A percentile compares a stretch with the other conserved stretches of the same genome.
These are phyloP conservation scores for Cavenderia fasciculata DNA, from an alignment of 78 protist species.

Conservation along the genomic window DNA sequence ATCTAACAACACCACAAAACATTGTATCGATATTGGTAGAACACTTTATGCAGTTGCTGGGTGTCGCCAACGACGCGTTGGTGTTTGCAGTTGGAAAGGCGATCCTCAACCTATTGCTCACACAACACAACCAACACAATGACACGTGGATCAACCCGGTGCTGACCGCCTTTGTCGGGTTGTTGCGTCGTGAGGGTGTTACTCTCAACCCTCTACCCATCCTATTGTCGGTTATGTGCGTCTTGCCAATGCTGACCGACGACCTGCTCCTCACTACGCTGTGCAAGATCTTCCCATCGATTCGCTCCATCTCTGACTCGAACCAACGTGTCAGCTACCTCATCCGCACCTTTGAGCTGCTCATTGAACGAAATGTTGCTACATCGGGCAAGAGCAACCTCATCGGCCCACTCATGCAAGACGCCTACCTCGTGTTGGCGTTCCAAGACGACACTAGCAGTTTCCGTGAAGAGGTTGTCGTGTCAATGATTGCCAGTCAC, in stretches of 20 bases:
- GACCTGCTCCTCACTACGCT: slow-evolving; percentile 48
- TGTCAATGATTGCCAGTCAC: slow-evolving; percentile 70
- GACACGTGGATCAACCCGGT: slow-evolving; percentile 72
- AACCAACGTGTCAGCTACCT: slow-evolving; percentile 57
- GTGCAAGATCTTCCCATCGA: slow-evolving; percentile 35
- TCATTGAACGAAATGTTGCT: slow-evolving; percentile 50
- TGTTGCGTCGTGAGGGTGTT: slow-evolving; percentile 58
- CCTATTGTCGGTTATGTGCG: slow-evolving; percentile 48
- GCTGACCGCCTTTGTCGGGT: slow-evolving; percentile 50
- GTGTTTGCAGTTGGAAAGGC: slow-evolving; percentile 69
- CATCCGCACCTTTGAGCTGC: slow-evolving; percentile 58
- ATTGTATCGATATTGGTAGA: slow-evolving; percentile 44
- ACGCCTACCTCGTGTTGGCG: background rate
- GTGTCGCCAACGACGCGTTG: slow-evolving; percentile 38
- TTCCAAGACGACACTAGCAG: slow-evolving; percentile 54
- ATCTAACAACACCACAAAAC: slow-evolving; percentile 47
- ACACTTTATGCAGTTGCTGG: slow-evolving; percentile 23
- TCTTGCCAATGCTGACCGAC: slow-evolving; percentile 62
- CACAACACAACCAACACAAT: slow-evolving; percentile 64
- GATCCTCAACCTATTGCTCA: slow-evolving; percentile 42
- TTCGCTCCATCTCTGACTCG: slow-evolving; percentile 40
- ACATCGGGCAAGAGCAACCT: slow-evolving; percentile 33
- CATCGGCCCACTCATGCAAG: slow-evolving; percentile 34
- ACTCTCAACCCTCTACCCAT: slow-evolving; percentile 60
- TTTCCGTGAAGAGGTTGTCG: slow-evolving; percentile 57